Evolutionary conservation across 257 asterid species (phyloP).

Genomic region (Gentiana macrophylla): DNA sequence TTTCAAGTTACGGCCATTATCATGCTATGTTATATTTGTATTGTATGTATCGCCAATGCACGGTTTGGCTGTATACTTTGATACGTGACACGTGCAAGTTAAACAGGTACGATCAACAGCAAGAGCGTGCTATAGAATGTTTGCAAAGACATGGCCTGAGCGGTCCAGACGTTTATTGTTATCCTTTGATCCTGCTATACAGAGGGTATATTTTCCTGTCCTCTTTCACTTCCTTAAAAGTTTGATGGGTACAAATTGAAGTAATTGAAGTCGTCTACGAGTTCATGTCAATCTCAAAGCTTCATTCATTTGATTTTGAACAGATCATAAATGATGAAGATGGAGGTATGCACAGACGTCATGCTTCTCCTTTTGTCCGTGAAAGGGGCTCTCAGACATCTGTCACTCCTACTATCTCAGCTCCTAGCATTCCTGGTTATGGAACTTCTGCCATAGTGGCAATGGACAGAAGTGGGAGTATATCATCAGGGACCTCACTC

Average conservation of each 20-base stretch:
- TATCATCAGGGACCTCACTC: slow-evolving; percentile 54
- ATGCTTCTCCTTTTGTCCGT: slow-evolving; percentile 92
- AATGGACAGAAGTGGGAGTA: slow-evolving; percentile 79
- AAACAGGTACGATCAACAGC: slow-evolving; percentile 93
- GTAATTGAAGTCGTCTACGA: background rate
- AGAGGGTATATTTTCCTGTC: slow-evolving; percentile 51
- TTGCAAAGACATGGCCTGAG: slow-evolving; percentile 97
- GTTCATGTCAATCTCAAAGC: background rate
- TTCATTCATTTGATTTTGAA: background rate
- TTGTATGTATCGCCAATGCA: slow-evolving; percentile 2
- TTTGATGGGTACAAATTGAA: background rate
- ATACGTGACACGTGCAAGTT: slow-evolving; percentile 14
- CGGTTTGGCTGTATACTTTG: slow-evolving; percentile 9
- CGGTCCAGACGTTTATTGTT: slow-evolving; percentile 86
- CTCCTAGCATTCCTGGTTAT: slow-evolving; percentile 75
- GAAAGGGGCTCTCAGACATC: slow-evolving; percentile 68
- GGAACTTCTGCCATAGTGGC: slow-evolving; percentile 98
- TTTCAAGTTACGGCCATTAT: too few species aligned
- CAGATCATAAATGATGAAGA: slow-evolving; percentile 92
- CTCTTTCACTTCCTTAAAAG: slow-evolving; percentile 3
- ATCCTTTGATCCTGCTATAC: slow-evolving; percentile 88
- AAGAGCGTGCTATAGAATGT: slow-evolving; percentile 90
- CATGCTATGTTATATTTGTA: background rate
- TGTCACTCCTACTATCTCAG: slow-evolving; percentile 50
- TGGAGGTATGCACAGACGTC: slow-evolving; percentile 93